Base-by-base conservation (phyloP, 169 alveolate species). In the Ichthyophthirius multifiliis region DNA sequence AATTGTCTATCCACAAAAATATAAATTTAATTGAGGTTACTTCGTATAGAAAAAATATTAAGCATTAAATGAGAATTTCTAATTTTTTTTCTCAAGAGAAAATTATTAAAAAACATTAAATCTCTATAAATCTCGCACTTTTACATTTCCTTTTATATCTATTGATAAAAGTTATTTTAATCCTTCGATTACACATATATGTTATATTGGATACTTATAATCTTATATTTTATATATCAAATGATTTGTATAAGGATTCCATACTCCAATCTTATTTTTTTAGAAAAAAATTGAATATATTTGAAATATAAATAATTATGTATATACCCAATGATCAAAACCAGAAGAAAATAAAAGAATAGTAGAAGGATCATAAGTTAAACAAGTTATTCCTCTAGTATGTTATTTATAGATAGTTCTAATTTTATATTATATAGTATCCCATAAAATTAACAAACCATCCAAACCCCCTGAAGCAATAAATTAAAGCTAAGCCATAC, bases 71-170 rank as follows among this genome's bases (percentile, higher is more conserved):
- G 43, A 41, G 87, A 84, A 64, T 83, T 82, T 64, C 77, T 85
- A 39, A 2, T 67, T 65, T 23, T 39, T 48, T 71, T 83, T 32
- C 5, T 81, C 74, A n/a, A 83, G 37, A 5, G 79, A 83, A 67
- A 92, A 89, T 3, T 89, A 88, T 76, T 92, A 85, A 31, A 83
- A 83, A 35, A 85, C 80, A 20, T 85, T 89, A 65, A 92, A 92
- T 43, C 89, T 91, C 18, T 93, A 39, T 7, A 91, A 75, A 84
- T 89, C 95, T 92, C 96, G 87, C 16, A 92, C 86, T 80, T 89
- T 87, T 44, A 92, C 84, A 87, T 89, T 88, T 20, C 96, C 96
- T 31, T 90, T 82, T 3, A 88, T 89, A 86, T 92, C 96, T 7
- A 92, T 92, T 0, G 95, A 85, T n/a, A 92, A 75, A 30, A 92